A percentile compares a stretch with the other conserved stretches of the same genome.
Conservation (phyloP, 139 green algal genomes). For the Coelastrella sp. region DNA sequence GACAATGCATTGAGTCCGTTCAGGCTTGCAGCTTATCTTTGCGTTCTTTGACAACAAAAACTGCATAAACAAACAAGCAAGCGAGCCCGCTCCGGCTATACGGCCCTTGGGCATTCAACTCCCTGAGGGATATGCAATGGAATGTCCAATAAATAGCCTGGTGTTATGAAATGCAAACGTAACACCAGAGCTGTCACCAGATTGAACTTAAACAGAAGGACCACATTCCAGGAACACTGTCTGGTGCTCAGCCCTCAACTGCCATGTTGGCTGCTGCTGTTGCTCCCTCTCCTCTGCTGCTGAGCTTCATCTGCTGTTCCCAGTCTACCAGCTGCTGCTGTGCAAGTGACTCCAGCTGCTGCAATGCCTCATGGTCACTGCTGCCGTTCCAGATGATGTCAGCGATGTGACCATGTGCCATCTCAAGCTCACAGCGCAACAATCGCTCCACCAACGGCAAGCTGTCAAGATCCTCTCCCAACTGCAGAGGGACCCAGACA, state of each 20-base stretch:
- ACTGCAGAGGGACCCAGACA: constrained; percentile 16
- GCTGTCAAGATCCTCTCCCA: constrained; percentile 69
- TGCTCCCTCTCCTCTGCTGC: constrained; percentile 13
- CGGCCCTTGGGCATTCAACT: no score
- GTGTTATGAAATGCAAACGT: no score
- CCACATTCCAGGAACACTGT: no score
- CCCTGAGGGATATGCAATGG: no score
- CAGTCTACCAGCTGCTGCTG: constrained; percentile 60
- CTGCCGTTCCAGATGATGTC: constrained; percentile 74
- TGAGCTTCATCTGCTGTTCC: constrained; percentile 61
- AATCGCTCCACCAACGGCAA: constrained; percentile 79
- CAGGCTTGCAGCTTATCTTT: no score
- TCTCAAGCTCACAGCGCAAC: constrained; percentile 75
- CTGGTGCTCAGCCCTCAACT: constrained; percentile 3
- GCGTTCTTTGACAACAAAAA: no score
- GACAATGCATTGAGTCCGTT: no score
- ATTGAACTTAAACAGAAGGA: no score
- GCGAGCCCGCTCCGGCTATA: no score
- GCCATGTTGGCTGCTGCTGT: not conserved
- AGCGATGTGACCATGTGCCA: constrained; percentile 72
- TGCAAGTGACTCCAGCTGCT: constrained; percentile 58
- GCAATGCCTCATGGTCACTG: constrained; percentile 66
- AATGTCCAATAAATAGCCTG: no score
- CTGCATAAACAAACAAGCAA: no score
- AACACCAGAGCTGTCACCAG: no score